Evolutionary conservation across 2,329 filamentous ascomycete species (phyloP).

Genomic region (Saccharata proteae): DNA sequence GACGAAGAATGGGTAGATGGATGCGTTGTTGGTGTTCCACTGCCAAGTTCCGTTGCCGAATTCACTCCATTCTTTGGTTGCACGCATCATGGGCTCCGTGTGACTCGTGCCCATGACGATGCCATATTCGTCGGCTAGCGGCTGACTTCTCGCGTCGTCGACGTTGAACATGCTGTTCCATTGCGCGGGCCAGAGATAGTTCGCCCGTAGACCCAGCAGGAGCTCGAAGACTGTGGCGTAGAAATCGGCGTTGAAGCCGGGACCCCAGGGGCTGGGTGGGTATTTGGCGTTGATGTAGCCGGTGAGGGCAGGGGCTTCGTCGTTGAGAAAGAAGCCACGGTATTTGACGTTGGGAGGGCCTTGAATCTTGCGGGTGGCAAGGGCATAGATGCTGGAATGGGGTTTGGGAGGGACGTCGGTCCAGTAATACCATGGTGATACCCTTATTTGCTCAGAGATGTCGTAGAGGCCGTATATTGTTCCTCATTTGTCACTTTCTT

Average conservation of each 20-base stretch:
- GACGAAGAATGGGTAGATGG: slow-evolving; percentile 55
- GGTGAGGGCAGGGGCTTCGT: slow-evolving; percentile 55
- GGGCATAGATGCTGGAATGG: slow-evolving; percentile 43
- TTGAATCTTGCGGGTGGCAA: slow-evolving; percentile 43
- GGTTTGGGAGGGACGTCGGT: slow-evolving; percentile 47
- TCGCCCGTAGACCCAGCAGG: slow-evolving; percentile 55
- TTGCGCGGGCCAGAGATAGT: slow-evolving; percentile 63
- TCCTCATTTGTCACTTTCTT: slow-evolving; percentile 50
- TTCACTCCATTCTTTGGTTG: slow-evolving; percentile 39
- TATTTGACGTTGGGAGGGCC: slow-evolving; percentile 53
- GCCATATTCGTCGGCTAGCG: slow-evolving; percentile 59
- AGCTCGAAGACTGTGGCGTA: slow-evolving; percentile 61
- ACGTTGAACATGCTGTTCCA: slow-evolving; percentile 63
- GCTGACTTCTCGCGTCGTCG: slow-evolving; percentile 56
- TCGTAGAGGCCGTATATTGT: slow-evolving; percentile 62
- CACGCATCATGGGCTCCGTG: slow-evolving; percentile 57
- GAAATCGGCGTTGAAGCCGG: slow-evolving; percentile 43
- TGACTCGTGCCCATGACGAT: slow-evolving; percentile 63
- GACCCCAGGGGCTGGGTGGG: slow-evolving; percentile 21
- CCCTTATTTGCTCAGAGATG: slow-evolving; percentile 60
- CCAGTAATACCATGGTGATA: slow-evolving; percentile 60
- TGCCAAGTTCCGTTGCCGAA: slow-evolving; percentile 51
- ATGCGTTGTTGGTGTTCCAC: slow-evolving; percentile 57
- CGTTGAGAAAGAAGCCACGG: slow-evolving; percentile 58
- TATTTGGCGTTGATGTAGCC: slow-evolving; percentile 52